Evolutionary conservation across 108 stramenopile genomes (phyloP), one percentile per base, ranked within the genome.

Genomic region (Seminavis robusta): DNA sequence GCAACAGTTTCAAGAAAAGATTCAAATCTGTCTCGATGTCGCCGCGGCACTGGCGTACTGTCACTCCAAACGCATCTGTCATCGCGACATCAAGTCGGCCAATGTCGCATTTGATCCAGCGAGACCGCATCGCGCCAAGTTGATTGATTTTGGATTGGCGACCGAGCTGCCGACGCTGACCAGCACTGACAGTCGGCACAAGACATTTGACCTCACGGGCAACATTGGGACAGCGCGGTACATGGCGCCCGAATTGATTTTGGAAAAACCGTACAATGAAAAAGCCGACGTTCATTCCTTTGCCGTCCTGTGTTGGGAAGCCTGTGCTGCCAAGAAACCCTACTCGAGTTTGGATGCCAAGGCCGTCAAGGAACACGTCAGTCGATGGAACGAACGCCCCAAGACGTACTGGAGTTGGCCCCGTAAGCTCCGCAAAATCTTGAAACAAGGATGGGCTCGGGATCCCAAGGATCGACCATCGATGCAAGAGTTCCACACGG

Each of bases 241-340:
- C 16, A 28, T 33, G 29, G n/a, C 54, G 39, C 39, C 38, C 10
- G 38, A 41, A 39, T 21, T 56, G 23, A 77, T 74, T 9, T 55
- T 70, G 47, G 74, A 69, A 48, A 45, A 77, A 32, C 83, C 88
- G 11, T 95, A 95, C 86, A 90, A 92, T 73, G 81, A 88, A 41
- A 76, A 77, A 3, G 86, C 76, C 4, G 94, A 95, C 65, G 85
- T 88, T 2, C 92, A 89, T 52, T 88, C 88, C n/a, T 84, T 92
- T 28, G 59, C 69, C 16, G 84, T 95, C 46, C 69, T 95, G 42
- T 72, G 79, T 17, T 92, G 84, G 83, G 83, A 93, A 64, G 28
- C 38, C n/a, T n/a, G n/a, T n/a, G n/a, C n/a, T n/a, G n/a, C n/a
- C n/a, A n/a, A n/a, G n/a, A n/a, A n/a, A n/a, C n/a, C n/a, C 36